These are phyloP conservation scores for Aspergillus pseudotamarii DNA, from an alignment of 2,329 filamentous ascomycete genomes.

Conservation along the genomic window DNA sequence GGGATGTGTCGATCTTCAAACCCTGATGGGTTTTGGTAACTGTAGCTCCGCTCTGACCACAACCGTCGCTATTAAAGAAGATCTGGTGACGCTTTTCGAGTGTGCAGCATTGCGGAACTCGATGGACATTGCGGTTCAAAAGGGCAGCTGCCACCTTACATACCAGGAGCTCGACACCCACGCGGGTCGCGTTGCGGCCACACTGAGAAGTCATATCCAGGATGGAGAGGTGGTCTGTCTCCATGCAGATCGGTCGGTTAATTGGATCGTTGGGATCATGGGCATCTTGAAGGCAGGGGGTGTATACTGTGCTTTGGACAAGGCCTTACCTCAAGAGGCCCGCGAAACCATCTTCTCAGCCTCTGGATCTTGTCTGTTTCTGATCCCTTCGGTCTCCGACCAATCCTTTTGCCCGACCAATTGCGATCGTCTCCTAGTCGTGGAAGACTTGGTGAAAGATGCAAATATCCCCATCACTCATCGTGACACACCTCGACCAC, in stretches of 20 bases:
- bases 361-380: not conserved
- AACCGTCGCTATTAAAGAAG: slow-evolving; percentile 4
- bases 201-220: slow-evolving; percentile 3
- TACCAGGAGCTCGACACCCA: slow-evolving; percentile 8
- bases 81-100: slow-evolving; percentile 9
- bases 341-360: too few species aligned
- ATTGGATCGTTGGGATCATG: slow-evolving; percentile 16
- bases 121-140: not conserved
- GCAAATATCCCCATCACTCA: not conserved
- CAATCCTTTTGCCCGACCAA: not conserved
- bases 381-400: not conserved
- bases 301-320: slow-evolving; percentile 26
- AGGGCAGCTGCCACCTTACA: slow-evolving; percentile 1
- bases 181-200: slow-evolving; percentile 5
- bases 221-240: slow-evolving; percentile 10
- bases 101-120: not conserved
- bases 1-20: too few species aligned
- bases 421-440: not conserved
- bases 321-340: slow-evolving; percentile 4
- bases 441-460: too few species aligned
- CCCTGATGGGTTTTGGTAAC: too few species aligned
- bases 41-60: too few species aligned
- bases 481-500: not conserved
- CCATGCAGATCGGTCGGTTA: slow-evolving; percentile 21
- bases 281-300: slow-evolving; percentile 11